phyloP scores from a whole-genome alignment of 148 eudicot genomes.

The Dysphania ambrosioides region DNA sequence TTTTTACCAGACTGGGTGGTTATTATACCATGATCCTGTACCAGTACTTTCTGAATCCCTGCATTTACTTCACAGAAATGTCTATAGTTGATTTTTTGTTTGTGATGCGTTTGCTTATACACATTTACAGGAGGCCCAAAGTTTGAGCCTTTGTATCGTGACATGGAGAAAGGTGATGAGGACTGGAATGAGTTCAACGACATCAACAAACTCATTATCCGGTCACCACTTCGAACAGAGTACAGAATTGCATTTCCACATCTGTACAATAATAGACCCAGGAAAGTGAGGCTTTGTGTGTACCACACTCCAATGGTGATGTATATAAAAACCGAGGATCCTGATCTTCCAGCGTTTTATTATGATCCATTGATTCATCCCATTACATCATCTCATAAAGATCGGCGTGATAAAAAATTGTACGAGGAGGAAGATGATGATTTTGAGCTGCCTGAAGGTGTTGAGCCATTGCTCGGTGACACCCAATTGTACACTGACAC shows the following conservation, averaged over 20 bases:
- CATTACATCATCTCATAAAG: conserved; percentile 63
- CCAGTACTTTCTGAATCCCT: neutral
- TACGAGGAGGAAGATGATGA: conserved; percentile 83
- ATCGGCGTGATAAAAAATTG: conserved; percentile 59
- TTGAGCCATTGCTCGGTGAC: conserved; percentile 69
- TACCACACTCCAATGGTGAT: conserved; percentile 98
- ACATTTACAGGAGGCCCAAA: conserved; percentile 85
- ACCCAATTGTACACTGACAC: conserved; percentile 90
- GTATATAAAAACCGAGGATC: conserved; percentile 98
- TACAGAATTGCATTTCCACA: conserved; percentile 96
- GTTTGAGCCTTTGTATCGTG: conserved; percentile 98
- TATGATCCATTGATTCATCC: conserved; percentile 97
- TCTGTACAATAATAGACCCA: conserved; percentile 92
- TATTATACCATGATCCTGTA: neutral
- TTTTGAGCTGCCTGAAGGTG: conserved; percentile 82
- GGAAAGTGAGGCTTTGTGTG: conserved; percentile 87
- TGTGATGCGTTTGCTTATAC: conserved; percentile 4
- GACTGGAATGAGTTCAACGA: conserved; percentile 99
- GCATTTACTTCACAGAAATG: neutral
- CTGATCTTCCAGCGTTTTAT: conserved; percentile 97
- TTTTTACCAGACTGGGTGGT: neutral
- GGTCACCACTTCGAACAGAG: conserved; percentile 96
- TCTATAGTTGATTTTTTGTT: neutral
- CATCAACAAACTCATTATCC: conserved; percentile 91
- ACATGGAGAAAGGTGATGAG: conserved; percentile 99